A percentile compares a stretch with the other conserved stretches of the same genome.
Evolutionary conservation across 441 rosid species (phyloP).

Genomic region (Eutrema salsugineum): DNA sequence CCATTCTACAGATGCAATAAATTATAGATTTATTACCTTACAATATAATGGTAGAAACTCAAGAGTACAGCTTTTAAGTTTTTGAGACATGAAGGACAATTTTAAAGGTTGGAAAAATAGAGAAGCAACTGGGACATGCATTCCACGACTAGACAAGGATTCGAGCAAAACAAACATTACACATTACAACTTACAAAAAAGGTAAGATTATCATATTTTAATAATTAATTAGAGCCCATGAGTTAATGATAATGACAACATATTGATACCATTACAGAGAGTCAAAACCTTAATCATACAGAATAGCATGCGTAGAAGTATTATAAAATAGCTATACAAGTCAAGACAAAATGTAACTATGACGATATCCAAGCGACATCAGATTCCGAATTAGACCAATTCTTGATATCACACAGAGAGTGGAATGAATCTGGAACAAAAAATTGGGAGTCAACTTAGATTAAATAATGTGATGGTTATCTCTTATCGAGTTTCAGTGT

Average conservation of each 20-base stretch:
- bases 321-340: not conserved
- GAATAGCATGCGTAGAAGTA: not conserved
- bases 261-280: not conserved
- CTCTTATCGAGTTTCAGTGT: not conserved
- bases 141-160: constrained; percentile 10
- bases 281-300: not conserved
- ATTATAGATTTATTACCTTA: not conserved
- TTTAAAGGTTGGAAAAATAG: not conserved
- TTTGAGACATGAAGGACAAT: not conserved
- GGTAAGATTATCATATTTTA: not conserved
- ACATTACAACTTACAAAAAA: constrained; percentile 1
- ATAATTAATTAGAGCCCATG: not conserved
- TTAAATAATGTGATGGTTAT: not conserved
- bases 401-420: constrained; percentile 7
- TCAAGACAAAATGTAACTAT: not conserved
- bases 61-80: constrained; percentile 9
- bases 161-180: not conserved
- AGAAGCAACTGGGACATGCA: not conserved
- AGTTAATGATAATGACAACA: constrained; percentile 12
- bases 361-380: constrained; percentile 17
- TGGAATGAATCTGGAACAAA: constrained; percentile 4
- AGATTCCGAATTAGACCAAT: not conserved
- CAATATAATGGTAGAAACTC: constrained; percentile 3
- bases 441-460: not conserved
- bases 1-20: not conserved